phyloP scores from a whole-genome alignment of 306 rosid species.

The Abrus pulchellus region DNA sequence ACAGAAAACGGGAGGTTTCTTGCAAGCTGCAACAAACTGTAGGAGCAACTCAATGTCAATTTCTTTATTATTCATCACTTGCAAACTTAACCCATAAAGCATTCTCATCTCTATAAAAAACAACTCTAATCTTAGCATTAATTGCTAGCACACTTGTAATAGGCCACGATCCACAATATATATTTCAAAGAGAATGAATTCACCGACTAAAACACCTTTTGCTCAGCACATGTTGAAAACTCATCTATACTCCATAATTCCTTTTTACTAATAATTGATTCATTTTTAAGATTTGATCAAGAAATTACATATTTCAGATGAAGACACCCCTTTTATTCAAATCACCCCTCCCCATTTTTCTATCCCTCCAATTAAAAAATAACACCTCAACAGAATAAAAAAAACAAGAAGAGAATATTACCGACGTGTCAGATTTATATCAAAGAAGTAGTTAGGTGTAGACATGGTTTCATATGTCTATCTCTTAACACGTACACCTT shows the following conservation, averaged over 20 bases:
- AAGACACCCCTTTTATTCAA: not conserved
- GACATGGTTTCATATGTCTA: too few relatives aligned
- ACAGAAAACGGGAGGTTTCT: constrained; percentile 96
- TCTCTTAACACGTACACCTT: not conserved
- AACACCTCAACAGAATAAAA: not conserved
- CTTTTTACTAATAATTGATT: constrained; percentile 20
- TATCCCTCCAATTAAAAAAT: not conserved
- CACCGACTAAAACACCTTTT: constrained; percentile 3
- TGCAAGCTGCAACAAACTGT: constrained; percentile 98
- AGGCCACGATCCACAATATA: constrained; percentile 5
- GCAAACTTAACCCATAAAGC: constrained; percentile 4
- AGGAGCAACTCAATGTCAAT: constrained; percentile 41
- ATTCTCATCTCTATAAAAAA: not conserved
- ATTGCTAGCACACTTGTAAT: not conserved
- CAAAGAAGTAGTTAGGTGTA: not conserved
- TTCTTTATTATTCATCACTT: not conserved
- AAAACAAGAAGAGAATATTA: not conserved
- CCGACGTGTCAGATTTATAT: constrained; percentile 14
- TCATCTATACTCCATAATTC: not conserved
- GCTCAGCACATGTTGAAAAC: not conserved
- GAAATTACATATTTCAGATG: not conserved
- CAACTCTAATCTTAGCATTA: not conserved
- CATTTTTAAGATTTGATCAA: not conserved
- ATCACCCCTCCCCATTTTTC: constrained; percentile 1
- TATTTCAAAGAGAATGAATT: constrained; percentile 11